These are phyloP conservation scores for Buxus sempervirens DNA, from an alignment of 164 flowering plant genomes.

Conservation along the genomic window DNA sequence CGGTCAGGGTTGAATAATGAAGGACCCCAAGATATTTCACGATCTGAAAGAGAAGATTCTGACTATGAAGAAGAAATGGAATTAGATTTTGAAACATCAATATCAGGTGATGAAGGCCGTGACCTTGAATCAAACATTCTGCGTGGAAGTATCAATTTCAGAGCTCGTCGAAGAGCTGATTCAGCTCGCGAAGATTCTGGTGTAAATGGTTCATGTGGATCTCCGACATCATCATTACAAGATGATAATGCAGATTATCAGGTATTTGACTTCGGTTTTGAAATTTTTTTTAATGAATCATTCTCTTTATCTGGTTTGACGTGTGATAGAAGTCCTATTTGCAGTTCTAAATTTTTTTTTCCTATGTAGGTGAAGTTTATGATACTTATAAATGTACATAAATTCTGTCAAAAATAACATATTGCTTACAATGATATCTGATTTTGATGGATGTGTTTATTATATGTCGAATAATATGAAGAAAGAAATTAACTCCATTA, in stretches of 20 bases:
- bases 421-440: too few relatives aligned
- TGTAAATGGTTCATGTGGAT: conserved; percentile 60
- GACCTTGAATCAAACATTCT: conserved; percentile 55
- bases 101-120: conserved; percentile 72
- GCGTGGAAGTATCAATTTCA: conserved; percentile 73
- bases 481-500: too few relatives aligned
- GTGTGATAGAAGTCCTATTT: neutral
- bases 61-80: conserved; percentile 93
- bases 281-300: neutral
- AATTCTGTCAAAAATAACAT: too few relatives aligned
- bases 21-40: conserved; percentile 71
- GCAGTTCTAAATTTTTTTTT: neutral
- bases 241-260: conserved; percentile 44
- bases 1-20: conserved; percentile 74
- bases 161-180: conserved; percentile 63
- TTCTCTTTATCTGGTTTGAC: neutral
- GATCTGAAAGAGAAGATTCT: conserved; percentile 91
- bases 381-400: too few relatives aligned
- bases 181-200: conserved; percentile 39
- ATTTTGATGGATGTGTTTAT: too few relatives aligned
- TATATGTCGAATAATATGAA: too few relatives aligned
- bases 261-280: conserved; percentile 34
- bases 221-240: conserved; percentile 54
- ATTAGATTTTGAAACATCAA: conserved; percentile 75
- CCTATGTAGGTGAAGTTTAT: too few relatives aligned